Conservation (phyloP, 306 rosid genomes). For the Castanea crenata region DNA sequence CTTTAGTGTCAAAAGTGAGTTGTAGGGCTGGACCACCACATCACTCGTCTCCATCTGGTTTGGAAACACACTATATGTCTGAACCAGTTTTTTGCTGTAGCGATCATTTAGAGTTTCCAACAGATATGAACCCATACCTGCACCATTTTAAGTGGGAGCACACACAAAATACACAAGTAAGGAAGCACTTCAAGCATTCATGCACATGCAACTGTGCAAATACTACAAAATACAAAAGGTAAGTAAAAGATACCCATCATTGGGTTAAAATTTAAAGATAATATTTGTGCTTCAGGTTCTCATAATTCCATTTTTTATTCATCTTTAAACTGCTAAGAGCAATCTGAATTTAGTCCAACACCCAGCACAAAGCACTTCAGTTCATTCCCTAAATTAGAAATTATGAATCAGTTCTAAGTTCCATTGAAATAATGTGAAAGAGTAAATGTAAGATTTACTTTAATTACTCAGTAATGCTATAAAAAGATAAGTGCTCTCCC, state of each 20-base stretch:
- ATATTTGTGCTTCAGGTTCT: not conserved
- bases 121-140: conserved; percentile 97
- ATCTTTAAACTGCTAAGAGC: not conserved
- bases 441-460: not conserved
- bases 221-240: not conserved
- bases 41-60: conserved; percentile 99
- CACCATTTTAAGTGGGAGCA: conserved; percentile 16
- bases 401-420: not conserved
- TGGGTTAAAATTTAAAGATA: not conserved
- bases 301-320: not conserved
- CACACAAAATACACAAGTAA: conserved; percentile 6
- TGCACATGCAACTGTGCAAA: conserved; percentile 10
- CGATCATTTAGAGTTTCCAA: conserved; percentile 97
- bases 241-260: conserved; percentile 4
- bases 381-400: not conserved
- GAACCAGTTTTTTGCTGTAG: conserved; percentile 96
- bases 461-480: not conserved
- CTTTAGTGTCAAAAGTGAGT: conserved; percentile 94
- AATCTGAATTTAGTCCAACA: not conserved
- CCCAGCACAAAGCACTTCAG: not conserved
- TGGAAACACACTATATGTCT: conserved; percentile 98
- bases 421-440: not conserved
- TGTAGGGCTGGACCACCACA: conserved; percentile 99
- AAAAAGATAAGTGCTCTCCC: not conserved
- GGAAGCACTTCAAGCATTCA: conserved; percentile 12